These are phyloP conservation scores for Sporothrix phasma DNA, from an alignment of 2,329 filamentous ascomycete species.

Conservation along the genomic window DNA sequence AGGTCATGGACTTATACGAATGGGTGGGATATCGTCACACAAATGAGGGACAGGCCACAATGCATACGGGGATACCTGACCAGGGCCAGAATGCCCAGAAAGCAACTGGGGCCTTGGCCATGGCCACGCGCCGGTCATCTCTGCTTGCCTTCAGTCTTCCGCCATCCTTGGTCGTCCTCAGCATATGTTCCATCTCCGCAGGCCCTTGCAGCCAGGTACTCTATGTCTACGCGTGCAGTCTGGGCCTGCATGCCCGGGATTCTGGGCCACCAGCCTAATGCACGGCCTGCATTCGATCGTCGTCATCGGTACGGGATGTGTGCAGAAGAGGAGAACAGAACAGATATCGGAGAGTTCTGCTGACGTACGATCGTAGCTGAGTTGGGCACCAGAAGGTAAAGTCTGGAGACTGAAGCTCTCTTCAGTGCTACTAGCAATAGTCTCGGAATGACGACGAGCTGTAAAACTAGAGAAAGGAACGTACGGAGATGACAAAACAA, in stretches of 20 bases:
- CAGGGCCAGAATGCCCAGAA: background rate
- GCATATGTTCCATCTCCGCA: background rate
- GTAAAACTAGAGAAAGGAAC: background rate
- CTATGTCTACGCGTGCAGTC: background rate
- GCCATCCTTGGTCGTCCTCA: no score
- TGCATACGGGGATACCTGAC: background rate
- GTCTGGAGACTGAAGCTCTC: background rate
- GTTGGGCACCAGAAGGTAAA: background rate
- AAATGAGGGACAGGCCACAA: background rate
- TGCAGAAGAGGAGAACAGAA: background rate
- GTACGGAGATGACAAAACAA: background rate
- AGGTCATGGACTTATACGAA: background rate
- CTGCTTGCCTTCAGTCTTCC: no score
- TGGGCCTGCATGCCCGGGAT: no score
- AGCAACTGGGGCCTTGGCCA: background rate
- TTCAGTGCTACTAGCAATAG: background rate
- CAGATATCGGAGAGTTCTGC: no score
- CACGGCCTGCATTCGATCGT: background rate
- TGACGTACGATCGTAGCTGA: background rate
- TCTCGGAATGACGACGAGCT: background rate
- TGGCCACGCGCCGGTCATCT: background rate
- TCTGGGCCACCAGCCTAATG: slow-evolving; percentile 3
- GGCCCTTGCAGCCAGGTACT: background rate
- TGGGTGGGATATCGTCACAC: background rate
- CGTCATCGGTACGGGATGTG: background rate